phyloP scores from a whole-genome alignment of 805 yeast species.

The Yarrowia sp. region DNA sequence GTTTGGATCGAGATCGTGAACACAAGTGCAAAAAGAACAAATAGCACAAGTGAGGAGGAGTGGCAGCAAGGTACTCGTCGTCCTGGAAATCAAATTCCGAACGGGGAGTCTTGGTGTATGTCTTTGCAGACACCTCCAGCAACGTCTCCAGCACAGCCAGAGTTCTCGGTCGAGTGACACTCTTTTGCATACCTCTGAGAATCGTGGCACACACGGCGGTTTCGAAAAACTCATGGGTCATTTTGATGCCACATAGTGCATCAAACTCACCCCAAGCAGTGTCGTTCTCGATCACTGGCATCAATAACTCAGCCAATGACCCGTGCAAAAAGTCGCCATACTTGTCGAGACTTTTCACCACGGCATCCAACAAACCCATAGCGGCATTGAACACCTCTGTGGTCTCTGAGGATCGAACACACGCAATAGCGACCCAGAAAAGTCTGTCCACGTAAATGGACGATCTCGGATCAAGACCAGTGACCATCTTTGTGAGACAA shows the following conservation, averaged over 20 bases:
- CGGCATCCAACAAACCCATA: slow-evolving; percentile 30
- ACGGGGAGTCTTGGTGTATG: slow-evolving; percentile 25
- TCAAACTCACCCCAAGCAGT: slow-evolving; percentile 30
- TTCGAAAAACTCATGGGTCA: slow-evolving; percentile 33
- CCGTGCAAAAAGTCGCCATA: slow-evolving; percentile 31
- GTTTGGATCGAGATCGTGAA: slow-evolving; percentile 31
- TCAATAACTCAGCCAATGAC: slow-evolving; percentile 29
- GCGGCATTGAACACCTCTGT: slow-evolving; percentile 32
- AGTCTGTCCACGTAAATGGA: slow-evolving; percentile 46
- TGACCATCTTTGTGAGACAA: slow-evolving; percentile 49
- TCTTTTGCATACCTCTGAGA: slow-evolving; percentile 33
- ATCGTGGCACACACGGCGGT: slow-evolving; percentile 33
- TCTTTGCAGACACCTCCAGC: slow-evolving; percentile 33
- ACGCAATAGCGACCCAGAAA: slow-evolving; percentile 46
- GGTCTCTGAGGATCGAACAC: slow-evolving; percentile 25
- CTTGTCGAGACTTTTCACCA: slow-evolving; percentile 31
- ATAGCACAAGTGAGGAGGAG: slow-evolving; percentile 32
- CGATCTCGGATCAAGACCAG: slow-evolving; percentile 50
- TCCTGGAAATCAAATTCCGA: slow-evolving; percentile 8
- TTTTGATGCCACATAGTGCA: slow-evolving; percentile 28
- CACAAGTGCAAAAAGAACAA: slow-evolving; percentile 34
- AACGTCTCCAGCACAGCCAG: slow-evolving; percentile 33
- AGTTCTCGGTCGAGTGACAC: slow-evolving; percentile 32
- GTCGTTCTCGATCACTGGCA: slow-evolving; percentile 27
- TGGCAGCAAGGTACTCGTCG: slow-evolving; percentile 3